A percentile compares a stretch with the other conserved stretches of the same genome.
phyloP scores from a whole-genome alignment of 495 filamentous ascomycete species.

The Cercophora newfieldiana region DNA sequence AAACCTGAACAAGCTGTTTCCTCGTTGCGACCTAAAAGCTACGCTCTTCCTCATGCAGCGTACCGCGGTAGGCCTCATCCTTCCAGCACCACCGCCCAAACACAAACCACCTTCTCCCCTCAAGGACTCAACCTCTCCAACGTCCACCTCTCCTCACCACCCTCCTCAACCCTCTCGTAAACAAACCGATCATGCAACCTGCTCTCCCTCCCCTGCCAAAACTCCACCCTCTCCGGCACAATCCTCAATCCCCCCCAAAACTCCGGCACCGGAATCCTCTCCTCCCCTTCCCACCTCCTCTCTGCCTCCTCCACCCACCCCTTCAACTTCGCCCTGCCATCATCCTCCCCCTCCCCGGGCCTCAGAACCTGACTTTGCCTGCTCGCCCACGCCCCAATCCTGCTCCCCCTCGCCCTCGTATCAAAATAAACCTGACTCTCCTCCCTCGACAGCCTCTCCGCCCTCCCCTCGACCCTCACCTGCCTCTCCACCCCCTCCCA shows the following conservation, averaged over 20 bases:
- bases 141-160: conserved; percentile 50
- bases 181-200: conserved; percentile 90
- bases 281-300: conserved; percentile 66
- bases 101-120: neutral
- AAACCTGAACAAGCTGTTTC: neutral
- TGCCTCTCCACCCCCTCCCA: conserved; percentile 77
- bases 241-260: conserved; percentile 95
- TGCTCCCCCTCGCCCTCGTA: conserved; percentile 73
- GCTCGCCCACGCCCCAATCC: conserved; percentile 93
- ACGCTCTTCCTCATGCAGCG: neutral
- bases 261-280: conserved; percentile 82
- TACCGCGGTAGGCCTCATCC: neutral
- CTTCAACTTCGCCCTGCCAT: conserved; percentile 66
- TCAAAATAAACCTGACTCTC: conserved; percentile 89
- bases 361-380: conserved; percentile 74
- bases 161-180: conserved; percentile 61
- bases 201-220: conserved; percentile 90
- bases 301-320: conserved; percentile 69
- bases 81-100: no score
- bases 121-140: conserved; percentile 64
- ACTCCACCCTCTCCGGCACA: conserved; percentile 83
- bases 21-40: neutral
- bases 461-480: conserved; percentile 76
- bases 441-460: conserved; percentile 63
- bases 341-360: conserved; percentile 49